Evolutionary conservation across 2,329 filamentous ascomycete species (phyloP).

Genomic region (Ramularia collo-cygni): DNA sequence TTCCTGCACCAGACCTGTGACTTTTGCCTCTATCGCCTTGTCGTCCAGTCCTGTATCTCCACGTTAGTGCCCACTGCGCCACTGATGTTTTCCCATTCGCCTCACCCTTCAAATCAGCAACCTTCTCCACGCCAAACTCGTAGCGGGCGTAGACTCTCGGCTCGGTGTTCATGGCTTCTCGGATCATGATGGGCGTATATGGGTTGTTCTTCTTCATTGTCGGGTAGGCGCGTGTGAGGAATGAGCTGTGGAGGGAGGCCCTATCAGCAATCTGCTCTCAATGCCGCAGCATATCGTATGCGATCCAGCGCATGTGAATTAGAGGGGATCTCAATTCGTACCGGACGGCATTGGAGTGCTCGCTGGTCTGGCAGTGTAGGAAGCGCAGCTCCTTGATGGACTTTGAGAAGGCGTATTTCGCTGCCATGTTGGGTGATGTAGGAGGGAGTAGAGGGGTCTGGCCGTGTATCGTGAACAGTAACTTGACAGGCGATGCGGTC

Average conservation of each 20-base stretch:
- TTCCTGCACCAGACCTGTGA: slow-evolving; percentile 56
- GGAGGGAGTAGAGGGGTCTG: no score
- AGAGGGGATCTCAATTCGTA: slow-evolving; percentile 36
- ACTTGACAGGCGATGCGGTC: no score
- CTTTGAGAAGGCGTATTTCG: slow-evolving; percentile 87
- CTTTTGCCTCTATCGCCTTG: slow-evolving; percentile 63
- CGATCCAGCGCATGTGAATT: no score
- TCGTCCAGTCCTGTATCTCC: slow-evolving; percentile 53
- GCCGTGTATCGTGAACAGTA: no score
- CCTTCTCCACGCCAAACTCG: slow-evolving; percentile 64
- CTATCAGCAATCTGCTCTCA: slow-evolving; percentile 1
- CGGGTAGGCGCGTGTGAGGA: slow-evolving; percentile 85
- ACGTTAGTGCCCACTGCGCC: slow-evolving; percentile 6
- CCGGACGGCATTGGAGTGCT: slow-evolving; percentile 84
- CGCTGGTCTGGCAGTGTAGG: slow-evolving; percentile 90
- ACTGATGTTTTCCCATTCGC: not conserved
- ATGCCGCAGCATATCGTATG: not conserved
- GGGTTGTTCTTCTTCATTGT: slow-evolving; percentile 99
- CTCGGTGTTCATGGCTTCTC: slow-evolving; percentile 77
- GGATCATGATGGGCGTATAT: slow-evolving; percentile 83
- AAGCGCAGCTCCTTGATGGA: slow-evolving; percentile 93
- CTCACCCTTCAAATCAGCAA: slow-evolving; percentile 55
- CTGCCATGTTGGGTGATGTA: slow-evolving; percentile 58
- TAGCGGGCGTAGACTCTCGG: slow-evolving; percentile 90
- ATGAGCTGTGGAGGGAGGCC: slow-evolving; percentile 55